Percentiles rank a stretch among this genome's conserved stretches.
These are phyloP conservation scores for Straminergon stramineum DNA, from an alignment of 225 moss, liverwort and hornwort species.

Conservation along the genomic window DNA sequence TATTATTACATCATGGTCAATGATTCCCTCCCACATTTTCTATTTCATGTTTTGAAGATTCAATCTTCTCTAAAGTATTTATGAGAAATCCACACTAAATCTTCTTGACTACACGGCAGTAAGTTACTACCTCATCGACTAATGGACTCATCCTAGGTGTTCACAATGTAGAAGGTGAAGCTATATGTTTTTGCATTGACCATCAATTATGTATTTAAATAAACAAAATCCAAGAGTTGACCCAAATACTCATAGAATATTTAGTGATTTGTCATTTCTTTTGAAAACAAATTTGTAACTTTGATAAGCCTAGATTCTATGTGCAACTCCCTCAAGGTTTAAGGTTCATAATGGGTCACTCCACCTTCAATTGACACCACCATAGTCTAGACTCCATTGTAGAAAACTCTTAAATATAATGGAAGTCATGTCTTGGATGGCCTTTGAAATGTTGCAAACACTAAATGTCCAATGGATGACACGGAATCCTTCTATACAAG, in stretches of 20 bases:
- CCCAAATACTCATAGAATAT: not conserved
- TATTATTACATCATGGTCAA: not conserved
- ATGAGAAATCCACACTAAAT: not conserved
- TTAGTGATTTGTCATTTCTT: not conserved
- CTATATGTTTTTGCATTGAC: not conserved
- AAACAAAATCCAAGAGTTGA: too few species aligned
- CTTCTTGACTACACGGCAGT: not conserved
- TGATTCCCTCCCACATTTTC: not conserved
- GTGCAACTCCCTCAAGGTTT: not conserved
- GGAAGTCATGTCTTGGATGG: not conserved
- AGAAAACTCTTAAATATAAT: not conserved
- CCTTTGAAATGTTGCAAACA: too few species aligned
- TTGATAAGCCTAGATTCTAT: not conserved
- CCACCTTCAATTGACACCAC: not conserved
- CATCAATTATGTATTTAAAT: not conserved
- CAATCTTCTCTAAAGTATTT: not conserved
- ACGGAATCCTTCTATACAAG: too few species aligned
- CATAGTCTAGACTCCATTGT: not conserved
- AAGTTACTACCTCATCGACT: not conserved
- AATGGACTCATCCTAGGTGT: not conserved
- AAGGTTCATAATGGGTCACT: not conserved
- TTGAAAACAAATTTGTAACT: not conserved
- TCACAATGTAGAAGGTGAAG: not conserved
- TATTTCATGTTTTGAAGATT: not conserved
- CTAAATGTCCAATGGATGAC: too few species aligned